These are phyloP conservation scores for Chalciporus chontae DNA, from an alignment of 768 basidiomycete species.

Conservation along the genomic window DNA sequence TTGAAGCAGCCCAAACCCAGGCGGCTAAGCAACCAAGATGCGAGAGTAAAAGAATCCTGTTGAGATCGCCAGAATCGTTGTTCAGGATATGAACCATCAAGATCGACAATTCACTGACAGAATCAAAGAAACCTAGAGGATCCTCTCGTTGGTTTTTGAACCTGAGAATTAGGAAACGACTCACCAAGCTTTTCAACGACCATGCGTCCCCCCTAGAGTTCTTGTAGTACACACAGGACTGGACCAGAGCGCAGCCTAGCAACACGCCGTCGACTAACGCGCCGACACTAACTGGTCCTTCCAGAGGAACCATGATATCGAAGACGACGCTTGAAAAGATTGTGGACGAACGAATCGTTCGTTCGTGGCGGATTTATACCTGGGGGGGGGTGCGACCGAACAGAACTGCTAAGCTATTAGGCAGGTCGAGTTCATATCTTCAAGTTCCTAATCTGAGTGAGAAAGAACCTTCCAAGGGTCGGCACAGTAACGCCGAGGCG, in stretches of 20 bases:
- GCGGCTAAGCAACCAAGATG: slow-evolving; percentile 15
- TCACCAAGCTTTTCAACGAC: slow-evolving; percentile 16
- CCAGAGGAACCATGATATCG: slow-evolving; percentile 21
- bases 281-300: slow-evolving; percentile 23
- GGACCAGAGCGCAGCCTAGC: slow-evolving; percentile 24
- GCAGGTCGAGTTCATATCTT: slow-evolving; percentile 2
- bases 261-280: slow-evolving; percentile 20
- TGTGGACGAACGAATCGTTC: not conserved
- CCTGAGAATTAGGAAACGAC: not conserved
- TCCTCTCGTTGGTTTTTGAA: slow-evolving; percentile 3
- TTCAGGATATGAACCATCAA: slow-evolving; percentile 5
- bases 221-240: slow-evolving; percentile 25
- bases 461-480: slow-evolving; percentile 2
- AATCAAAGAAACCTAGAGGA: slow-evolving; percentile 13
- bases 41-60: slow-evolving; percentile 14
- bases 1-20: slow-evolving; percentile 20
- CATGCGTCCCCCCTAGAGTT: slow-evolving; percentile 14
- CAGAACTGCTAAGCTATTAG: not conserved
- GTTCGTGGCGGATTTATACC: slow-evolving; percentile 14
- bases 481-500: slow-evolving; percentile 12
- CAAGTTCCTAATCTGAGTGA: slow-evolving; percentile 1
- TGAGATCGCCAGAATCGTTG: not conserved
- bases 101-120: slow-evolving; percentile 12
- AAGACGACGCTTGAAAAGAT: slow-evolving; percentile 1
- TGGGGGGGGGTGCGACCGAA: slow-evolving; percentile 8